These are phyloP conservation scores for Melampsora larici-populina DNA, from an alignment of 1,284 basidiomycete species.

Conservation along the genomic window DNA sequence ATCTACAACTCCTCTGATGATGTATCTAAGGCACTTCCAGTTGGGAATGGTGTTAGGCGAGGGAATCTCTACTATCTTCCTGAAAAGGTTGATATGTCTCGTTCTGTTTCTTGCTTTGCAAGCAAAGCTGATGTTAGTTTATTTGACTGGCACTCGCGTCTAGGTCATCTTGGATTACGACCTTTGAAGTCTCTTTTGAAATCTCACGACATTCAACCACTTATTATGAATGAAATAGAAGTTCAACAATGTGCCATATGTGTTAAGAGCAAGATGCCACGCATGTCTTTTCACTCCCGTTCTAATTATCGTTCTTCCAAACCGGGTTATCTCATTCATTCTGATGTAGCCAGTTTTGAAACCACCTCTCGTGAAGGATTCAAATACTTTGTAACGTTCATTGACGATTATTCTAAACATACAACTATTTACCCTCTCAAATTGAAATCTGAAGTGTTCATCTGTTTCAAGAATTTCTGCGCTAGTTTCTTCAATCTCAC, in stretches of 20 bases:
- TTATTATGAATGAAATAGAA: background rate
- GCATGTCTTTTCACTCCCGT: background rate
- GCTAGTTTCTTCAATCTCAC: constrained; percentile 48
- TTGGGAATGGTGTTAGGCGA: background rate
- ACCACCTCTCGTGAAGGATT: background rate
- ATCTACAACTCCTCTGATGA: background rate
- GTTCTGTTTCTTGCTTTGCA: background rate
- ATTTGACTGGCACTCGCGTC: background rate
- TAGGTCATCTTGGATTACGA: background rate
- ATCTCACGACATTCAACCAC: background rate
- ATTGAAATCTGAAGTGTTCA: constrained; percentile 16
- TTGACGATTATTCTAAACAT: constrained; percentile 15
- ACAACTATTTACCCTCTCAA: constrained; percentile 2
- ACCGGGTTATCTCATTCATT: background rate
- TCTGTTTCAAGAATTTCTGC: constrained; percentile 52
- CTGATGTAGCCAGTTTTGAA: no score
- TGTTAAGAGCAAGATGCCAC: constrained; percentile 10
- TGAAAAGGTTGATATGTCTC: background rate
- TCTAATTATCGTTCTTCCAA: background rate
- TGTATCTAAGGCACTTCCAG: background rate
- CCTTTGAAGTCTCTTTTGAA: constrained; percentile 1
- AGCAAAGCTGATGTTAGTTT: no score
- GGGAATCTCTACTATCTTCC: constrained; percentile 19
- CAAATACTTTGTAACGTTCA: no score
- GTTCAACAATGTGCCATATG: constrained; percentile 11